Evolutionary conservation across 805 yeast species (phyloP), one percentile per base, ranked within the genome.

Genomic region (Helenozyma baotianmanensis): DNA sequence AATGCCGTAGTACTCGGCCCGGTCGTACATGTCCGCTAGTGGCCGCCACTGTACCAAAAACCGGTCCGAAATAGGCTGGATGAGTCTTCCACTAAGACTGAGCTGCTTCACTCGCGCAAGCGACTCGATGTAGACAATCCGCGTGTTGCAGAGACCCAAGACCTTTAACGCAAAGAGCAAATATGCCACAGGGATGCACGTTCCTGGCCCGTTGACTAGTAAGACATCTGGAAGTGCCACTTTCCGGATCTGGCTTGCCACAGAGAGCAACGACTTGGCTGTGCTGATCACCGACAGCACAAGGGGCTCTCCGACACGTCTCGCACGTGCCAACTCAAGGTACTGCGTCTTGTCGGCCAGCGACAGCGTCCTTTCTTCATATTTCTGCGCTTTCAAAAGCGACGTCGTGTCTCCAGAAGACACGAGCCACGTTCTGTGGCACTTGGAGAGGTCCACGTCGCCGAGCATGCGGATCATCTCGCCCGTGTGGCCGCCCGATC

Each of bases 401-500:
- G 83, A 76, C 1, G 78, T 51, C 7, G 59, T 38, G 45, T 80
- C 86, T 9, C 72, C 79, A 0, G 74, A 61, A 1, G 78, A 68
- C 4, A 64, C 56, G 11, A 65, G 58, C 70, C 70, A 66, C 4
- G 62, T 61, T 33, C 68, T 43, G 5, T 51, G 32, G 17, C 62
- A 44, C 10, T 28, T 29, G 2, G 33, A 19, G n/a, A 58, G 35
- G 14, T 63, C 50, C 28, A 72, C 59, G 23, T 65, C 64, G 4
- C 51, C 39, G 8, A 86, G 53, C 12, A 90, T 64, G 16, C 89
- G 64, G n/a, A 89, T 55, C 94, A 90, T 86, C 56, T 90, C 97
- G 1, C 96, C 97, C 0, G 97, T 88, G 50, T 88, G 97, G 2
- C 97, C 97, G 1, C 98, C 98, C 0, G 96, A 87, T 0, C 97